Conservation (phyloP, 1,284 basidiomycete genomes). For the Ceratobasidium sp. region DNA sequence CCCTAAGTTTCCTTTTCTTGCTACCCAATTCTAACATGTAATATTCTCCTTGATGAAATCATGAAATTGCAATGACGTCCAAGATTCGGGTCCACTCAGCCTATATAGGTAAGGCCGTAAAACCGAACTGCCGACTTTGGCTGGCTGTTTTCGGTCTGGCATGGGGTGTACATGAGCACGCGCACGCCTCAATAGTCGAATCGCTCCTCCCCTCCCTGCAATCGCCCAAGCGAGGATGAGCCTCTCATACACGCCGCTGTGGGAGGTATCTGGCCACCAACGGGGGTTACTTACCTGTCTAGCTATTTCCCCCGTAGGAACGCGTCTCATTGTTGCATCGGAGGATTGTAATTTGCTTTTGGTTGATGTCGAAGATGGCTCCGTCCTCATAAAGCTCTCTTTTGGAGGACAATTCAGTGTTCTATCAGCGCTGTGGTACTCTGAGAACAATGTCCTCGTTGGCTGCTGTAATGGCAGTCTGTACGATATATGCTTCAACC, state of each 20-base stretch:
- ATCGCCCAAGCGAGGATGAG: too few species aligned
- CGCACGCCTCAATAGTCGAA: too few species aligned
- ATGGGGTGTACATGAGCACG: too few species aligned
- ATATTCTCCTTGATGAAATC: too few species aligned
- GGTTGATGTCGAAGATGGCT: background rate
- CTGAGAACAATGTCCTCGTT: background rate
- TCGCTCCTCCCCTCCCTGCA: too few species aligned
- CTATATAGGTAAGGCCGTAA: too few species aligned
- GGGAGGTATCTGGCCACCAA: background rate
- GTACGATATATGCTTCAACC: background rate
- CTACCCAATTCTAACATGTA: too few species aligned
- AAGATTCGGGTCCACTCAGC: too few species aligned
- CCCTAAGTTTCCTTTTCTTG: too few species aligned
- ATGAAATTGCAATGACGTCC: too few species aligned
- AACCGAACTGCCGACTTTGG: too few species aligned
- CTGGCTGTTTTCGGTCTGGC: too few species aligned
- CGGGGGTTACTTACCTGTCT: background rate
- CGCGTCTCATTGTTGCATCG: background rate
- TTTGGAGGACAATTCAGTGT: background rate
- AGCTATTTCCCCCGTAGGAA: background rate
- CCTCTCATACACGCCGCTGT: background rate
- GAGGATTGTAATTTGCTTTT: background rate
- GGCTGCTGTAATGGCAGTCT: background rate
- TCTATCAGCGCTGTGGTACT: background rate
- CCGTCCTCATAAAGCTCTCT: background rate